Conservation (phyloP, 2,329 filamentous ascomycete genomes). For the Parastagonospora nodorum region DNA sequence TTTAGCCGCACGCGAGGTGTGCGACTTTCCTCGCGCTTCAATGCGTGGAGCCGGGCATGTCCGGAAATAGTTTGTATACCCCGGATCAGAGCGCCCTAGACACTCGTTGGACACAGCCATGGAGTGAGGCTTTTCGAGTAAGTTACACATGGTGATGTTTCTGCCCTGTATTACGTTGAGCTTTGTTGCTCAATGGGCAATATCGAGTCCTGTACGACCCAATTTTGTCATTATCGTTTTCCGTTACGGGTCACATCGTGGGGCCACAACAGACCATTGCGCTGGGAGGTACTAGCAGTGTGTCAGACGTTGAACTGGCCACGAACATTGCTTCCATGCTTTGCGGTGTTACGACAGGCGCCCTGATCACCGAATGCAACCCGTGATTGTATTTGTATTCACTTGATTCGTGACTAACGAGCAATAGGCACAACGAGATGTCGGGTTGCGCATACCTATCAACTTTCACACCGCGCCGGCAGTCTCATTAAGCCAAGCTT, state of each 20-base stretch:
- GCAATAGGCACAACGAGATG: slow-evolving; percentile 64
- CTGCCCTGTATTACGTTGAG: slow-evolving; percentile 1
- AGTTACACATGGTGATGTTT: slow-evolving; percentile 8
- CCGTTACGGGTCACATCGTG: not conserved
- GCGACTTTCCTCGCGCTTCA: slow-evolving; percentile 9
- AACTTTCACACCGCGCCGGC: slow-evolving; percentile 65
- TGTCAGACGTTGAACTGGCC: not conserved
- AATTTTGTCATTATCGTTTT: not conserved
- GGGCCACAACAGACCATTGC: not conserved
- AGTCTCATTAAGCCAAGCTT: slow-evolving; percentile 62
- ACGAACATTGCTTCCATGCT: not conserved
- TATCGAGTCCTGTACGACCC: not conserved
- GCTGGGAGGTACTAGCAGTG: not conserved
- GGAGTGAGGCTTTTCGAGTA: slow-evolving; percentile 41
- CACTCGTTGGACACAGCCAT: slow-evolving; percentile 34
- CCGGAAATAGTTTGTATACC: slow-evolving; percentile 32
- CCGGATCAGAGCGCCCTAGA: slow-evolving; percentile 35
- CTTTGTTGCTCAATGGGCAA: not conserved
- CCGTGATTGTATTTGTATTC: not conserved
- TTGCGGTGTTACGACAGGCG: not conserved
- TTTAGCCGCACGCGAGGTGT: slow-evolving; percentile 11
- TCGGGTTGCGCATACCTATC: slow-evolving; percentile 63
- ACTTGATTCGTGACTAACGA: slow-evolving; percentile 11
- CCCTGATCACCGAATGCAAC: not conserved
- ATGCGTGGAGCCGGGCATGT: slow-evolving; percentile 27